A percentile compares a stretch with the other conserved stretches of the same genome.
Evolutionary conservation across 495 filamentous ascomycete genomes (phyloP).

Genomic region (Tetracladium setigerum): DNA sequence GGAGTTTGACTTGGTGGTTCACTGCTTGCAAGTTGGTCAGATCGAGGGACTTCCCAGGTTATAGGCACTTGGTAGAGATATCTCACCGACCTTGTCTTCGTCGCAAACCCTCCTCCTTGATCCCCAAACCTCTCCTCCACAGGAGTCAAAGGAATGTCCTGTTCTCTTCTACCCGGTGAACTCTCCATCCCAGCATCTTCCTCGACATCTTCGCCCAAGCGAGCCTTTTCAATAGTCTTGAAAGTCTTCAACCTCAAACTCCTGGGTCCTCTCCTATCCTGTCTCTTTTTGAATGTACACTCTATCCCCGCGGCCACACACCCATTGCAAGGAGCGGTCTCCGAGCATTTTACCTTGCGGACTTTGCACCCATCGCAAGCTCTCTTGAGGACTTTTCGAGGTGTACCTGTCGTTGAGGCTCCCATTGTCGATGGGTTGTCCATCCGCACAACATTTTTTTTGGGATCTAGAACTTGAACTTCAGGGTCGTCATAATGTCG

Average conservation of each 20-base stretch:
- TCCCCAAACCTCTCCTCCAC: background rate
- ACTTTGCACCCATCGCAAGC: slow-evolving; percentile 30
- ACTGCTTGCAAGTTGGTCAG: too few species aligned
- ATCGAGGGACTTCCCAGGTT: too few species aligned
- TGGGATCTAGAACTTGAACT: too few species aligned
- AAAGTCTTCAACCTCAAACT: slow-evolving; percentile 25
- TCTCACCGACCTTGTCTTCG: background rate
- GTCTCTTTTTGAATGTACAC: slow-evolving; percentile 32
- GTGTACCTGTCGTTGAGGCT: too few species aligned
- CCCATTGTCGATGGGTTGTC: too few species aligned
- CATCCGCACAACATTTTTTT: too few species aligned
- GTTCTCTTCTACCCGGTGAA: too few species aligned
- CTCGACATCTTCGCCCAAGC: background rate
- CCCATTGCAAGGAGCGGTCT: slow-evolving; percentile 12
- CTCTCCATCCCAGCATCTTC: too few species aligned
- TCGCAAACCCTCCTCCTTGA: background rate
- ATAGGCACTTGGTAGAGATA: too few species aligned
- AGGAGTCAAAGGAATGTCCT: background rate
- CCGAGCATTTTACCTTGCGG: slow-evolving; percentile 26
- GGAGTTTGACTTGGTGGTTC: too few species aligned
- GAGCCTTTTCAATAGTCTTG: slow-evolving; percentile 15
- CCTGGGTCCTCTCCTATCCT: slow-evolving; percentile 28
- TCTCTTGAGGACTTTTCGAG: slow-evolving; percentile 11
- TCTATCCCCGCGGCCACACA: slow-evolving; percentile 29
- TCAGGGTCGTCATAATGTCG: too few species aligned